These are phyloP conservation scores for Penicillium goetzii DNA, from an alignment of 495 filamentous ascomycete genomes.

Conservation along the genomic window DNA sequence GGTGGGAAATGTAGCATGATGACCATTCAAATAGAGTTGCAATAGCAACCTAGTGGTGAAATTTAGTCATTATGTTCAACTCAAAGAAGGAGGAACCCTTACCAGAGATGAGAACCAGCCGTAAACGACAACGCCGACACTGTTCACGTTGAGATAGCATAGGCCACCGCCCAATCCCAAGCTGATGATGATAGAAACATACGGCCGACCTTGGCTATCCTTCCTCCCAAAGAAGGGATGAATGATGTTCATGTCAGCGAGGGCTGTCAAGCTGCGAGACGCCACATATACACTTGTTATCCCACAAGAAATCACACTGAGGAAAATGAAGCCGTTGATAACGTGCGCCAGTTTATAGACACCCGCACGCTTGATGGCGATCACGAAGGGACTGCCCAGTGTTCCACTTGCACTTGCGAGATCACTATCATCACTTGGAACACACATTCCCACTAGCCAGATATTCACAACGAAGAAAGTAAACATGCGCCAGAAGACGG, in stretches of 20 bases:
- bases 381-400: slow-evolving; percentile 35
- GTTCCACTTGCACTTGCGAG: slow-evolving; percentile 32
- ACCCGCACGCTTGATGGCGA: slow-evolving; percentile 33
- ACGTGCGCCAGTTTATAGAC: slow-evolving; percentile 33
- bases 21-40: slow-evolving; percentile 49
- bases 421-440: slow-evolving; percentile 29
- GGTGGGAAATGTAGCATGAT: slow-evolving; percentile 63
- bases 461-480: slow-evolving; percentile 39
- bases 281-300: slow-evolving; percentile 38
- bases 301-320: slow-evolving; percentile 35
- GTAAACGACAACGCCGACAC: slow-evolving; percentile 30
- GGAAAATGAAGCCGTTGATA: slow-evolving; percentile 38
- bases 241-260: slow-evolving; percentile 31
- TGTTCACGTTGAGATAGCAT: slow-evolving; percentile 33
- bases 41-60: slow-evolving; percentile 28
- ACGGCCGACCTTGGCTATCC: slow-evolving; percentile 31
- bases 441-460: slow-evolving; percentile 39
- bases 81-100: neutral
- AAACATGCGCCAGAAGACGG: slow-evolving; percentile 40
- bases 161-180: slow-evolving; percentile 31
- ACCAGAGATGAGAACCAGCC: slow-evolving; percentile 37
- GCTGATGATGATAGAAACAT: slow-evolving; percentile 28
- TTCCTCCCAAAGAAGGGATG: slow-evolving; percentile 36
- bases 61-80: neutral
- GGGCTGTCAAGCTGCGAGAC: slow-evolving; percentile 34